Base-by-base conservation (phyloP, 192 early-diverging fungal genomes). In the Spinellus fusiger region DNA sequence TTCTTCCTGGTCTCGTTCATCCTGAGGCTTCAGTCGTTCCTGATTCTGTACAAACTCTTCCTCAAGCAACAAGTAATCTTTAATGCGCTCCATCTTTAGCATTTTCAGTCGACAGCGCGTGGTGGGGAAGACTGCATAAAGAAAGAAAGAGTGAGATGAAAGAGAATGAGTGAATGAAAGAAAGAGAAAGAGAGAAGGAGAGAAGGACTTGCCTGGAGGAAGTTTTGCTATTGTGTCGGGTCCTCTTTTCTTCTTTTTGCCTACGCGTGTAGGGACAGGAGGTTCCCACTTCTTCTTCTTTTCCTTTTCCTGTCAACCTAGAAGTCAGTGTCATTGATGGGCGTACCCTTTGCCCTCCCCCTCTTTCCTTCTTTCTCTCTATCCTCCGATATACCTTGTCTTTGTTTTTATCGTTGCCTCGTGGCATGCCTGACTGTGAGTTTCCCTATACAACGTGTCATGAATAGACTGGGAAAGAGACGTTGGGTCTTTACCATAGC, bases 31-130 rank as follows among this genome's bases (percentile, higher is more conserved):
- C 54, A 98, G 74, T 51, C 89, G 80, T 73, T 99, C 95, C 79
- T 99, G 97, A 80, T 99, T 99, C 70, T 90, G 86, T 69, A 99
- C 94, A 83, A 96, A 99, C 77, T 99, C 97, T 65, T 98, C 97
- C 74, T 99, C 96, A 77, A 99, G 86, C 34, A 98, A 80, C 65
- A 99, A 73, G 64, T 96, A 99, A 75, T 99, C 97, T 73, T 99
- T 96, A 58, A 99, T 96, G 22, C 97, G 84, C 68, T 98, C 93
- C 72, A 92, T 93, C 78, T 97, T 98, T 56, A 99, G 84, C 59
- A 97, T 83, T 84, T 96, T 96, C 49, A 99, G 84, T 62, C 92
- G 89, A 79, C 97, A 99, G 46, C 97, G 86, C 6, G 95, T 95
- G 5, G 95, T 94, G 44, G 96, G 96, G 73, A 89, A 94, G n/a